Percentiles rank a stretch among this genome's conserved stretches.
Conservation (phyloP, 2,329 filamentous ascomycete genomes). For the Drechslera avenae region DNA sequence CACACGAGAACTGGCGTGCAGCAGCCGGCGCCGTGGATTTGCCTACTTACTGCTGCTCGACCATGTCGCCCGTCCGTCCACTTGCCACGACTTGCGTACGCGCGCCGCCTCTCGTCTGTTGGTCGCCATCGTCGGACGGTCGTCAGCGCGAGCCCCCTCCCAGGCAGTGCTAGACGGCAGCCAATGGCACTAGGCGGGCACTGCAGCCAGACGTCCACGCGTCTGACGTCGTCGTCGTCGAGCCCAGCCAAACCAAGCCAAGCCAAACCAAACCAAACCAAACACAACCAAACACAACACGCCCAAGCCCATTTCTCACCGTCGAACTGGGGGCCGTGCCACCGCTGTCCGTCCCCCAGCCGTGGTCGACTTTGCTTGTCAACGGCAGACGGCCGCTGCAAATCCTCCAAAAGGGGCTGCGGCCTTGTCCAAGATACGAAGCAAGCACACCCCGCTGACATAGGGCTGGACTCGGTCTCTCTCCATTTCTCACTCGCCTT, state of each 20-base stretch:
- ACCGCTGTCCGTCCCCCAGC: conserved; percentile 27
- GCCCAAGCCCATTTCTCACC: conserved; percentile 13
- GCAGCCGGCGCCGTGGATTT: conserved; percentile 1
- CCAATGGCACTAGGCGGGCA: conserved; percentile 7
- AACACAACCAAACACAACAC: conserved; percentile 3
- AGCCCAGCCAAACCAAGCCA: neutral
- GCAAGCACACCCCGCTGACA: no score
- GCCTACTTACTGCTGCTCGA: no score
- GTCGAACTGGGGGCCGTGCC: conserved; percentile 26
- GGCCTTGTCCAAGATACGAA: conserved; percentile 15
- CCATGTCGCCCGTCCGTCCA: no score
- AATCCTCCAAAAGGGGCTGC: conserved; percentile 21
- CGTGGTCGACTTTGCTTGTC: conserved; percentile 20
- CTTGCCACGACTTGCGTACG: no score
- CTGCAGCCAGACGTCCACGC: conserved; percentile 20
- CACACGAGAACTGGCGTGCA: conserved; percentile 2
- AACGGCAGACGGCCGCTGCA: conserved; percentile 27
- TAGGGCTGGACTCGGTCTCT: no score
- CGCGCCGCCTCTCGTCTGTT: no score
- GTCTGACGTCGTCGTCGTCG: conserved; percentile 33
- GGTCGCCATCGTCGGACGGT: neutral
- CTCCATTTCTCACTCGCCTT: no score
- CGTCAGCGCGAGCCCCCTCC: conserved; percentile 19
- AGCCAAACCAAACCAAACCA: conserved; percentile 15
- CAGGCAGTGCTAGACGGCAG: neutral